These are phyloP conservation scores for Aquilaria sinensis DNA, from an alignment of 345 rosid genomes.

Conservation along the genomic window DNA sequence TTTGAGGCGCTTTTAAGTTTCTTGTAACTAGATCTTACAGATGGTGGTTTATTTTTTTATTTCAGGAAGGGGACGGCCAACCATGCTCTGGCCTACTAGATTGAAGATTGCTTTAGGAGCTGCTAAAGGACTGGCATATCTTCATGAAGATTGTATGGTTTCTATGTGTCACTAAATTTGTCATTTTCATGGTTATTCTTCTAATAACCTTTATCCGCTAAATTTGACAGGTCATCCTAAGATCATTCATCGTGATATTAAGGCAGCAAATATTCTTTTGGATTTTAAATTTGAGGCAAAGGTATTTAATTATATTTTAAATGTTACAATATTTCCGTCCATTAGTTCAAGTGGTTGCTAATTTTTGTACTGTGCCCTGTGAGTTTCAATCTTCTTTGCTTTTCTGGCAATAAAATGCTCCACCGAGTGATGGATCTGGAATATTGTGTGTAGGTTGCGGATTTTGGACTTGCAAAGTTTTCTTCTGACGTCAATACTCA, in stretches of 20 bases:
- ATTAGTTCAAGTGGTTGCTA: too few species aligned
- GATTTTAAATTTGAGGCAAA: constrained; percentile 85
- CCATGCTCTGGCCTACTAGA: constrained; percentile 73
- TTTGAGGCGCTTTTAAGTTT: neutral
- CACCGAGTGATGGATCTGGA: neutral
- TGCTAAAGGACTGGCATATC: constrained; percentile 91
- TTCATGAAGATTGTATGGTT: constrained; percentile 90
- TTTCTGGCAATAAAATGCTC: neutral
- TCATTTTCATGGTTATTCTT: neutral
- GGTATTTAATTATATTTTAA: constrained; percentile 31
- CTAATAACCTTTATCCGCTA: neutral
- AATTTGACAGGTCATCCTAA: constrained; percentile 67
- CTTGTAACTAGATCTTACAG: neutral
- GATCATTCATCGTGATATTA: constrained; percentile 94
- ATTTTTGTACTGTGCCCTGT: neutral
- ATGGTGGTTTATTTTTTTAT: constrained; percentile 3
- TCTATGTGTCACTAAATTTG: neutral
- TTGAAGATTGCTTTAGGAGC: constrained; percentile 80
- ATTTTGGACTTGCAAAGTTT: constrained; percentile 89
- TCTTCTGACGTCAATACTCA: constrained; percentile 79
- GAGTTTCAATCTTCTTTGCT: neutral
- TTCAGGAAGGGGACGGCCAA: constrained; percentile 67
- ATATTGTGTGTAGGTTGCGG: constrained; percentile 61
- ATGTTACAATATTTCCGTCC: neutral
- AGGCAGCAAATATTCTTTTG: constrained; percentile 77